Evolutionary conservation across 148 eudicot genomes (phyloP), one percentile per base, ranked within the genome.

Genomic region (Oxyria digyna): DNA sequence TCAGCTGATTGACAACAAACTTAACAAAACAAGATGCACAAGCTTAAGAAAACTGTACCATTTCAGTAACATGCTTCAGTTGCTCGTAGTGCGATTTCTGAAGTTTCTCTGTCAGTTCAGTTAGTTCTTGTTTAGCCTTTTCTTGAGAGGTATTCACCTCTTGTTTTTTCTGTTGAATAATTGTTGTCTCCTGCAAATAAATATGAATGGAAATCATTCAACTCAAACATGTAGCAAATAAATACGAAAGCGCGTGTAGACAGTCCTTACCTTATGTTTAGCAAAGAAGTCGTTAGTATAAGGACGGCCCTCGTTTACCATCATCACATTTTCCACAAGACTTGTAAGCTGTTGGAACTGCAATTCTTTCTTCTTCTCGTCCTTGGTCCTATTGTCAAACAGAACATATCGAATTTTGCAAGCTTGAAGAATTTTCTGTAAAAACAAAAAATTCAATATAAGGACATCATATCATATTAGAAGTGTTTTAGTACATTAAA

Each of bases 351-450:
- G 45, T 63, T 77, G 72, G 37, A 81, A 64, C 59, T 89, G 96
- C 38, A 68, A 55, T 12, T 27, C 76, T 73, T 73, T 80, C 78
- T 86, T 79, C 2, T 1, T 27, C 52, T 14, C 55, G 38, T 86
- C 86, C 72, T 81, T 79, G 7, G 96, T 83, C 72, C 76, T 93
- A 75, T 93, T 93, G 49, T 93, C 83, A 38, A 93, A 93, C 35
- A 93, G 85, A 20, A 87, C 86, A 23, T 45, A 27, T 17, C 96
- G 87, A 31, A 83, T 83, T 41, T 78, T 81, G 67, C 96, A 84
- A 45, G 77, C 37, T 2, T 46, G n/a, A 10, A 87, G 79, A 50
- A 82, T 73, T 27, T 83, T 75, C 96, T 88, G 75, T 69, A 71
- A 26, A 43, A 52, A 72, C 8, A 70, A 20, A n/a, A n/a, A n/a